A percentile compares a stretch with the other conserved stretches of the same genome.
Conservation (phyloP, 306 rosid genomes). For the Neltuma alba region DNA sequence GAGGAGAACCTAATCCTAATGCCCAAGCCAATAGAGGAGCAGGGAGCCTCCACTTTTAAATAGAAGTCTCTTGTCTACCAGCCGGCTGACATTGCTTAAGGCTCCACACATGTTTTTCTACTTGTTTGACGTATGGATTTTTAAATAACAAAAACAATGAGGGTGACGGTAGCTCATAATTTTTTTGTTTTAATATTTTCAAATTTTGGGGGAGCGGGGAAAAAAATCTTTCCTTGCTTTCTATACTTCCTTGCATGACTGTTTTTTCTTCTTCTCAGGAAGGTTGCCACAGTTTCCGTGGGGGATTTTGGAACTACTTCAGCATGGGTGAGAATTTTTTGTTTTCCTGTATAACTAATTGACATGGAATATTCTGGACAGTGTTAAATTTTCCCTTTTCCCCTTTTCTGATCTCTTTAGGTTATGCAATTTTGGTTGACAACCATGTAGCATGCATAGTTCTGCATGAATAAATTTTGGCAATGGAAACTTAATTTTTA, state of each 20-base stretch:
- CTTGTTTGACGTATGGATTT: conserved; percentile 20
- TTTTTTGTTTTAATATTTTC: conserved; percentile 11
- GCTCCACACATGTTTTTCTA: not conserved
- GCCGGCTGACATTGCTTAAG: not conserved
- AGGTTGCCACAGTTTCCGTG: conserved; percentile 90
- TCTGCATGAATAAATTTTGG: conserved; percentile 14
- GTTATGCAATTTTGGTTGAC: conserved; percentile 3
- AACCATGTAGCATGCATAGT: conserved; percentile 5
- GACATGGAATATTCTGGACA: conserved; percentile 1
- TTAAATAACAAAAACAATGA: conserved; percentile 17
- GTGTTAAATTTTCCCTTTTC: conserved; percentile 13
- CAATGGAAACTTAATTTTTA: not conserved
- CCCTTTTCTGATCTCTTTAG: conserved; percentile 18
- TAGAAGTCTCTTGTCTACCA: not conserved
- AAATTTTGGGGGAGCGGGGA: no score
- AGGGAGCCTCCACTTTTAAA: not conserved
- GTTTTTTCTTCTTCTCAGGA: conserved; percentile 63
- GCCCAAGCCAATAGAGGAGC: not conserved
- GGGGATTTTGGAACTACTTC: conserved; percentile 98
- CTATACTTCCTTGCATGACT: conserved; percentile 20
- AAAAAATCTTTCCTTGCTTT: conserved; percentile 17
- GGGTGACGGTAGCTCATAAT: not conserved
- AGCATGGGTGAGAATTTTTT: conserved; percentile 82
- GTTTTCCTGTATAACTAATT: not conserved
- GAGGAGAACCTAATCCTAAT: not conserved